A percentile compares a stretch with the other conserved stretches of the same genome.
Evolutionary conservation across 1,284 basidiomycete genomes (phyloP).

Genomic region (Pseudozyma pruni): DNA sequence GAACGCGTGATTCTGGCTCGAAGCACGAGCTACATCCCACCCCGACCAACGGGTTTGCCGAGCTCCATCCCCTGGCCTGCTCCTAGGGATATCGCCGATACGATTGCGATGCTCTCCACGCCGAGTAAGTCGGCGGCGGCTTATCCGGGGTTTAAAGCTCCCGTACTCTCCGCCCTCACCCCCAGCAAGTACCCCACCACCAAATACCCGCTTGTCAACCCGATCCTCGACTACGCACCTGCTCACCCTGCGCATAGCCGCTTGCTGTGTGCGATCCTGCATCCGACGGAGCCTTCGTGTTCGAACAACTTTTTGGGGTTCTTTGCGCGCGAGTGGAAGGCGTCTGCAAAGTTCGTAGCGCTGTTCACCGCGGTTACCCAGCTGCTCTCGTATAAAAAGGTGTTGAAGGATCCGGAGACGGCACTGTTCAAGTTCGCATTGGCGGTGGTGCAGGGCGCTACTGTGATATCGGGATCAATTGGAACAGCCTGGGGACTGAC

Average conservation of each 20-base stretch:
- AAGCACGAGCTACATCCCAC: slow-evolving; percentile 55
- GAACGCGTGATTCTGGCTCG: slow-evolving; percentile 48
- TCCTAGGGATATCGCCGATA: slow-evolving; percentile 48
- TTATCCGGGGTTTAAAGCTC: slow-evolving; percentile 58
- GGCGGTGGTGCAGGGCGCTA: slow-evolving; percentile 58
- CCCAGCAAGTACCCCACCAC: slow-evolving; percentile 52
- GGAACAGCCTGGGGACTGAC: slow-evolving; percentile 58
- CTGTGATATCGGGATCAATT: slow-evolving; percentile 57
- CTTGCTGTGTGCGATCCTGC: slow-evolving; percentile 57
- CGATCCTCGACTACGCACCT: slow-evolving; percentile 58
- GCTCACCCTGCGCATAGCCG: slow-evolving; percentile 57
- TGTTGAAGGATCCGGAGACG: slow-evolving; percentile 57
- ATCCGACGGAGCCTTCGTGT: slow-evolving; percentile 58
- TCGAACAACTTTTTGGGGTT: slow-evolving; percentile 44
- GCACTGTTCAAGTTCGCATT: slow-evolving; percentile 53
- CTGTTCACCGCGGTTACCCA: slow-evolving; percentile 40
- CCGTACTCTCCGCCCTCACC: slow-evolving; percentile 54
- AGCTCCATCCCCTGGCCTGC: slow-evolving; percentile 53
- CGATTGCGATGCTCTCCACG: slow-evolving; percentile 52
- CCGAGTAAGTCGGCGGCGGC: slow-evolving; percentile 39
- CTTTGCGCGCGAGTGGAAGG: slow-evolving; percentile 53
- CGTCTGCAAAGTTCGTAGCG: slow-evolving; percentile 53
- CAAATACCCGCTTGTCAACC: slow-evolving; percentile 50
- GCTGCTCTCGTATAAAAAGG: slow-evolving; percentile 31
- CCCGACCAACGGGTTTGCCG: slow-evolving; percentile 52